These are phyloP conservation scores for Chiua sp. DNA, from an alignment of 1,284 basidiomycete genomes.

Conservation along the genomic window DNA sequence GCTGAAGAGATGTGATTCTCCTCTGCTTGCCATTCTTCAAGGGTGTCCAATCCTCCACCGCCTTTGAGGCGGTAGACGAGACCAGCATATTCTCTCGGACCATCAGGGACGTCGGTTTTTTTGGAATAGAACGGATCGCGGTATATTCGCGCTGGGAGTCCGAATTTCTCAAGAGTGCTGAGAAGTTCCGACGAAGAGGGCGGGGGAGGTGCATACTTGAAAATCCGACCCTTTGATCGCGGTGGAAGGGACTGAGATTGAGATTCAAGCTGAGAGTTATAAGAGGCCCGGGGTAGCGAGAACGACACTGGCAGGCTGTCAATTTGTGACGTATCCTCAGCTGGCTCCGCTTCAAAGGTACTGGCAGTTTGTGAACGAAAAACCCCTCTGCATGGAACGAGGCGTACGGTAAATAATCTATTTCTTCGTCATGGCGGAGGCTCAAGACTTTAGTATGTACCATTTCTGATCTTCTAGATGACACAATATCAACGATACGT, in stretches of 20 bases:
- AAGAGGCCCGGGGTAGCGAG: slow-evolving; percentile 24
- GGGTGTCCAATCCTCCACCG: slow-evolving; percentile 51
- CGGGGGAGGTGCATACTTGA: slow-evolving; percentile 56
- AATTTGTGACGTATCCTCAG: not conserved
- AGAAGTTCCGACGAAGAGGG: slow-evolving; percentile 60
- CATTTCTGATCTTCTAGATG: slow-evolving; percentile 7
- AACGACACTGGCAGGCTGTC: not conserved
- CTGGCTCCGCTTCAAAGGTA: slow-evolving; percentile 23
- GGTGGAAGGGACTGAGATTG: slow-evolving; percentile 8
- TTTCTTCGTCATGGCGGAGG: slow-evolving; percentile 14
- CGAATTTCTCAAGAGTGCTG: slow-evolving; percentile 54
- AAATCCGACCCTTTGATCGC: slow-evolving; percentile 2
- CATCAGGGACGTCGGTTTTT: slow-evolving; percentile 70
- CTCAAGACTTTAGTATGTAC: not conserved
- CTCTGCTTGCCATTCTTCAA: slow-evolving; percentile 58
- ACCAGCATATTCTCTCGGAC: slow-evolving; percentile 81
- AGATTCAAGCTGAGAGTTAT: slow-evolving; percentile 14
- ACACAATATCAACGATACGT: slow-evolving; percentile 7
- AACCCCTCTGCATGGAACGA: not conserved
- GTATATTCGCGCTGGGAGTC: slow-evolving; percentile 71
- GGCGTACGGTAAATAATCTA: slow-evolving; percentile 27
- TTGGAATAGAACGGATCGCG: slow-evolving; percentile 82
- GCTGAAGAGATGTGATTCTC: slow-evolving; percentile 10
- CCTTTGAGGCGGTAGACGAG: slow-evolving; percentile 75
- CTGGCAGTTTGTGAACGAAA: slow-evolving; percentile 12